Conservation (phyloP, 2,329 filamentous ascomycete genomes). For the Aspergillus chevalieri region DNA sequence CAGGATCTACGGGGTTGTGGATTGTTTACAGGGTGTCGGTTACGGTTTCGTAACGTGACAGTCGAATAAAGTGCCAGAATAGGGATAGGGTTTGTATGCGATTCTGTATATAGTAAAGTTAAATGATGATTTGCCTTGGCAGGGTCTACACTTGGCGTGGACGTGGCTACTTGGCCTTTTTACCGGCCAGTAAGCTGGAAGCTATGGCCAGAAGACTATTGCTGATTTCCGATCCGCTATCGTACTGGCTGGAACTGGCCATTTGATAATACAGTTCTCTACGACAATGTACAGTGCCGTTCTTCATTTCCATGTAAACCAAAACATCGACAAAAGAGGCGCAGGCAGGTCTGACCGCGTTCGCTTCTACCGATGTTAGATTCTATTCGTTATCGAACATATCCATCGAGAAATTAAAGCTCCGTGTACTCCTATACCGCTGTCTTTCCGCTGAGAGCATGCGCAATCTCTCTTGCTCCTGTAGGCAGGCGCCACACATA, state of each 20-base stretch:
- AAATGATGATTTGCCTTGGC: slow-evolving; percentile 2
- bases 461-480: too few species aligned
- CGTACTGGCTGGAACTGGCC: background rate
- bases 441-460: too few species aligned
- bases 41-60: background rate
- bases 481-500: too few species aligned
- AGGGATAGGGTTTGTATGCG: background rate
- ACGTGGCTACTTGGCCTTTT: background rate
- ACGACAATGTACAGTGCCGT: too few species aligned
- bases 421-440: too few species aligned
- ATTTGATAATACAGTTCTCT: too few species aligned
- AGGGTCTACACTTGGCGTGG: background rate
- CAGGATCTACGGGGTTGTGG: background rate
- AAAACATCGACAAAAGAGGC: too few species aligned
- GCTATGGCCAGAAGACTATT: slow-evolving; percentile 26
- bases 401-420: too few species aligned
- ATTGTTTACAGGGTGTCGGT: background rate
- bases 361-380: too few species aligned
- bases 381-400: too few species aligned
- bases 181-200: slow-evolving; percentile 3
- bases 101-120: background rate
- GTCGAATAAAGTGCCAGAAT: background rate
- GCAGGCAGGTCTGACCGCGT: too few species aligned
- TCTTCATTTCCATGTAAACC: too few species aligned
- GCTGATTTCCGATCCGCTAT: background rate